Conservation (phyloP, 2,329 filamentous ascomycete genomes). For the Endoconidiophora polonica region DNA sequence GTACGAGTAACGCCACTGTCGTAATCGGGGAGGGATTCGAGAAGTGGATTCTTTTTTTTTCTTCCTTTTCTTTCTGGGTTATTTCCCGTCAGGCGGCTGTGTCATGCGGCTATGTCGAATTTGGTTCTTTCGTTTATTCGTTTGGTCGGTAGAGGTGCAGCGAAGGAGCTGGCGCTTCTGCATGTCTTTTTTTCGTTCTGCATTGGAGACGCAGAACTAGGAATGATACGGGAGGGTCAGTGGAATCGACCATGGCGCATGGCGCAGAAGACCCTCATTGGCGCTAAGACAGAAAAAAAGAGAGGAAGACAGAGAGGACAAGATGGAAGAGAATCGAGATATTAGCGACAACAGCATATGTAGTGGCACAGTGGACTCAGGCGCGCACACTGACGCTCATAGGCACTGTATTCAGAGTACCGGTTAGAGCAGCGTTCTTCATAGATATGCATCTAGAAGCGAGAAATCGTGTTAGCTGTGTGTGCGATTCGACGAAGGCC, state of each 20-base stretch:
- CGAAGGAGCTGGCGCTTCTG: constrained; percentile 8
- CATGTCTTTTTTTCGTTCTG: background rate
- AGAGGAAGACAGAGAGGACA: background rate
- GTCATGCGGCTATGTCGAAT: background rate
- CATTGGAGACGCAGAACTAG: too few species aligned
- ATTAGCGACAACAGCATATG: background rate
- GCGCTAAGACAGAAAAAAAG: background rate
- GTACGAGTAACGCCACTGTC: too few species aligned
- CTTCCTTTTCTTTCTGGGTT: background rate
- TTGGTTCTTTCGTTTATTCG: background rate
- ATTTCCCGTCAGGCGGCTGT: background rate
- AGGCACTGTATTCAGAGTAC: constrained; percentile 4
- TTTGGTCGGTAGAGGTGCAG: background rate
- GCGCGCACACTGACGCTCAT: constrained; percentile 10
- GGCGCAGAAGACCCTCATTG: background rate
- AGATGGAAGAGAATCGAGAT: background rate
- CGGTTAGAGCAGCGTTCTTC: constrained; percentile 10
- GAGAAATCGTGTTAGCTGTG: background rate
- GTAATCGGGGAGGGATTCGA: background rate
- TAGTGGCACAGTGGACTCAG: background rate
- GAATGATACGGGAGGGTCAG: too few species aligned
- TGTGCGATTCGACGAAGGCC: background rate
- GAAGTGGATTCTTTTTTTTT: too few species aligned
- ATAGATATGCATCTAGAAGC: constrained; percentile 4
- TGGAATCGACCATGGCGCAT: too few species aligned